Percentiles rank a stretch among this genome's conserved stretches.
Evolutionary conservation across 768 basidiomycete species (phyloP).

Genomic region (Pleurotus djamor): DNA sequence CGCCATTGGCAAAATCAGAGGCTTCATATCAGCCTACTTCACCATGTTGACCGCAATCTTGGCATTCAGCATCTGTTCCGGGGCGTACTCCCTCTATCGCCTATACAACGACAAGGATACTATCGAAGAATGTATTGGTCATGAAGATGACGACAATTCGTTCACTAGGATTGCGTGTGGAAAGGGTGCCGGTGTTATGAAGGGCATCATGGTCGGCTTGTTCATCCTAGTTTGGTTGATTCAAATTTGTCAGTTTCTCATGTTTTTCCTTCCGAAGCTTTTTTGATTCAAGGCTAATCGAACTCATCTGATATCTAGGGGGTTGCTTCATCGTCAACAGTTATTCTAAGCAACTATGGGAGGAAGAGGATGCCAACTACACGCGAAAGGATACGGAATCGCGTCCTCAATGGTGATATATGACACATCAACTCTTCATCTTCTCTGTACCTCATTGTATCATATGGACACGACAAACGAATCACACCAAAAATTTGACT

Average conservation of each 20-base stretch:
- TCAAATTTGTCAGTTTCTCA: conserved; percentile 38
- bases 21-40: conserved; percentile 40
- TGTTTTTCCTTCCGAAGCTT: not conserved
- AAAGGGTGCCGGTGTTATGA: conserved; percentile 35
- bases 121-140: conserved; percentile 31
- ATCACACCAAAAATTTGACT: not conserved
- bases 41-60: conserved; percentile 38
- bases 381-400: conserved; percentile 40
- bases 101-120: conserved; percentile 40
- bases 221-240: conserved; percentile 46
- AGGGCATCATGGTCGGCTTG: conserved; percentile 36
- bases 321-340: conserved; percentile 43
- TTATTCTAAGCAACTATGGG: conserved; percentile 42
- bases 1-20: conserved; percentile 35
- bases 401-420: conserved; percentile 20
- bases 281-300: not conserved
- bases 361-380: conserved; percentile 35
- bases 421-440: conserved; percentile 16
- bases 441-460: too few relatives aligned
- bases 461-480: too few relatives aligned
- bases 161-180: conserved; percentile 30
- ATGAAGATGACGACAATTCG: conserved; percentile 20
- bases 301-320: conserved; percentile 24
- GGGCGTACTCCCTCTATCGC: conserved; percentile 40
- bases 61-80: conserved; percentile 40